phyloP scores from a whole-genome alignment of 805 yeast species.

The Teunomyces panamensis region DNA sequence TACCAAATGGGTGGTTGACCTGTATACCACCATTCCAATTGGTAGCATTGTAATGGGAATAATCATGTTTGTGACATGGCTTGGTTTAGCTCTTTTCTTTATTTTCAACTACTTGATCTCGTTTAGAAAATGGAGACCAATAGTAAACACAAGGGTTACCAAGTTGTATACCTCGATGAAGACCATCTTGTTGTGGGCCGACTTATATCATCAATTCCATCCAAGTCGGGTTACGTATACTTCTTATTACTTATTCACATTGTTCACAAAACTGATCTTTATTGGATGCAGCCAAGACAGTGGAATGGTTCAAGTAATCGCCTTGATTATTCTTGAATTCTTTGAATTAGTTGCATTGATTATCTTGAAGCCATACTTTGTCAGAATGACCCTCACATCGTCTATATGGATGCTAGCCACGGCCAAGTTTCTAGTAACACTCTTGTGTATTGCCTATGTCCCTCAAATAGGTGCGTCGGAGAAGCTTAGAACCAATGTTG shows the following conservation, averaged over 20 bases:
- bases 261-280: slow-evolving; percentile 34
- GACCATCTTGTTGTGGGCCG: slow-evolving; percentile 46
- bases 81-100: slow-evolving; percentile 18
- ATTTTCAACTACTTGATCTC: slow-evolving; percentile 25
- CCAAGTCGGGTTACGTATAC: slow-evolving; percentile 42
- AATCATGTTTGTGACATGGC: slow-evolving; percentile 25
- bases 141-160: slow-evolving; percentile 18
- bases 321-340: slow-evolving; percentile 36
- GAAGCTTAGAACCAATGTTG: slow-evolving; percentile 37
- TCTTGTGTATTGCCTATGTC: slow-evolving; percentile 45
- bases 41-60: slow-evolving; percentile 27
- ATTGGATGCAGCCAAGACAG: slow-evolving; percentile 43
- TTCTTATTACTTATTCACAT: slow-evolving; percentile 30
- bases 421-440: slow-evolving; percentile 37
- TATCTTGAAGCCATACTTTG: slow-evolving; percentile 25
- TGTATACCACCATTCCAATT: slow-evolving; percentile 3
- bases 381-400: slow-evolving; percentile 25
- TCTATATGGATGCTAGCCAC: slow-evolving; percentile 32
- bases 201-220: slow-evolving; percentile 40
- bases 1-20: not conserved
- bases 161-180: slow-evolving; percentile 47
- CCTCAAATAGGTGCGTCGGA: slow-evolving; percentile 34
- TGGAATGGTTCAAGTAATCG: slow-evolving; percentile 44
- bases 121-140: slow-evolving; percentile 15
- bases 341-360: slow-evolving; percentile 21